phyloP scores from a whole-genome alignment of 805 yeast species.

The Metschnikowia borealis region DNA sequence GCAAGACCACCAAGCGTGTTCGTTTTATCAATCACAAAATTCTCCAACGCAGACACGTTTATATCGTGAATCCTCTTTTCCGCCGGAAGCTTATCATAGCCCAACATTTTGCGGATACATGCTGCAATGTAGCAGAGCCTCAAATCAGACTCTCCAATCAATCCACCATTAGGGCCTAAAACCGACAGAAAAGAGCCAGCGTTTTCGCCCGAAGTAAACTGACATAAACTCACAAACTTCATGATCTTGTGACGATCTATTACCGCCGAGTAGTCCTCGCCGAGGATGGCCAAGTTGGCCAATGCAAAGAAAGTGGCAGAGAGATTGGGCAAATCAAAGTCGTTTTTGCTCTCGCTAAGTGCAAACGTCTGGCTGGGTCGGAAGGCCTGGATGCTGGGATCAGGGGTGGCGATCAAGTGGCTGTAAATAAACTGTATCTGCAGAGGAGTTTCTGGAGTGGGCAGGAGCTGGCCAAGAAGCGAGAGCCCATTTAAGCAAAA shows the following conservation, averaged over 20 bases:
- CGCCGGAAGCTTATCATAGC: constrained; percentile 28
- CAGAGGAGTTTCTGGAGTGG: constrained; percentile 16
- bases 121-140: constrained; percentile 73
- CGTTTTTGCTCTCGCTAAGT: constrained; percentile 14
- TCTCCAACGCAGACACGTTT: constrained; percentile 35
- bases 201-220: constrained; percentile 31
- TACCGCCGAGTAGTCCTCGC: constrained; percentile 33
- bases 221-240: constrained; percentile 57
- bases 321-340: constrained; percentile 60
- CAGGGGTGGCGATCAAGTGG: constrained; percentile 36
- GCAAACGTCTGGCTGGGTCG: constrained; percentile 53
- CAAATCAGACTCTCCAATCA: constrained; percentile 66
- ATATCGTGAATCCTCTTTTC: constrained; percentile 33
- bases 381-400: constrained; percentile 43
- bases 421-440: constrained; percentile 43
- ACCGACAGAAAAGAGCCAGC: constrained; percentile 37
- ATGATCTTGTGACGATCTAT: constrained; percentile 47
- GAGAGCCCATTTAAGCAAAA: constrained; percentile 64
- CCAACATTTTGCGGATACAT: constrained; percentile 52
- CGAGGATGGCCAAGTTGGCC: constrained; percentile 49
- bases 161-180: constrained; percentile 17
- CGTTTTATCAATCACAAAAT: constrained; percentile 29
- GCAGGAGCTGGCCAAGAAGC: constrained; percentile 36
- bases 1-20: constrained; percentile 72
- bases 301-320: constrained; percentile 78